phyloP scores from a whole-genome alignment of 176 grass and related monocot genomes.

The Poa pratensis region DNA sequence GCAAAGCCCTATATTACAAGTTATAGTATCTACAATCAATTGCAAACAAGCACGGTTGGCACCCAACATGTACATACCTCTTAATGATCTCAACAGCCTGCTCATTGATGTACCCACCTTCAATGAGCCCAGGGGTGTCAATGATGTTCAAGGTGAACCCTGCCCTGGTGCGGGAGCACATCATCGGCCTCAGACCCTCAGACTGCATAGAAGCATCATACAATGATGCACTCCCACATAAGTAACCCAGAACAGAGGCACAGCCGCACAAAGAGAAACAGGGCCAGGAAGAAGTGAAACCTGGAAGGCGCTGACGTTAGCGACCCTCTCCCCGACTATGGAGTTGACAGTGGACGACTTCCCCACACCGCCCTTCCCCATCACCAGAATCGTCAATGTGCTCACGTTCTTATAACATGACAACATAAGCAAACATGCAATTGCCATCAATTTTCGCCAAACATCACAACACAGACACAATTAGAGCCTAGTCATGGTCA shows the following conservation, averaged over 20 bases:
- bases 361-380: slow-evolving; percentile 96
- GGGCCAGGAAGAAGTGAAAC: slow-evolving; percentile 33
- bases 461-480: not conserved
- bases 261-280: not conserved
- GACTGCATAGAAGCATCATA: slow-evolving; percentile 57
- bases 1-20: not conserved
- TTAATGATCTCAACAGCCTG: slow-evolving; percentile 96
- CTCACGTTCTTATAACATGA: slow-evolving; percentile 70
- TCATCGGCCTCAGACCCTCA: slow-evolving; percentile 84
- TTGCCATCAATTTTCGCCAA: not conserved
- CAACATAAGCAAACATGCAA: slow-evolving; percentile 17
- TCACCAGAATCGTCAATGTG: slow-evolving; percentile 90
- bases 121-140: slow-evolving; percentile 90
- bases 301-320: slow-evolving; percentile 91
- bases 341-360: slow-evolving; percentile 97
- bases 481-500: not conserved
- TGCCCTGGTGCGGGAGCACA: slow-evolving; percentile 70
- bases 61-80: slow-evolving; percentile 48
- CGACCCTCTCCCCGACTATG: slow-evolving; percentile 82
- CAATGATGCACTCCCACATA: not conserved
- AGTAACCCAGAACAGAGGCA: not conserved
- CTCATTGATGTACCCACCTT: slow-evolving; percentile 97
- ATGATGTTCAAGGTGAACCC: slow-evolving; percentile 98
- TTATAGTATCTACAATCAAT: not conserved
- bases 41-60: not conserved